These are phyloP conservation scores for Candida gorgasii DNA, from an alignment of 805 yeast genomes.

Conservation along the genomic window DNA sequence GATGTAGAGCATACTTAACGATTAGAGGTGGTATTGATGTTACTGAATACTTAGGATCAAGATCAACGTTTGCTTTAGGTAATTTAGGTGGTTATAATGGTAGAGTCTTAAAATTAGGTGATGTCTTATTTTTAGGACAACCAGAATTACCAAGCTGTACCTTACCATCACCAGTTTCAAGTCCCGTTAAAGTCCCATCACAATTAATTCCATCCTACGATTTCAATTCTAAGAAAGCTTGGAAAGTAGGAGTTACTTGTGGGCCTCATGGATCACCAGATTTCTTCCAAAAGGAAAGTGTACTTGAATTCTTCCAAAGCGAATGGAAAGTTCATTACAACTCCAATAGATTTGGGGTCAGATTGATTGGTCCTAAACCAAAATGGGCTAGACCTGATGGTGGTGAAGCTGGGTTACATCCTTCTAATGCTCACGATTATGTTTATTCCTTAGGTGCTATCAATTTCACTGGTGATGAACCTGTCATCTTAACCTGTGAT, in stretches of 20 bases:
- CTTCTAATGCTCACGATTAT: slow-evolving; percentile 97
- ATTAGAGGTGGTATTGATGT: slow-evolving; percentile 93
- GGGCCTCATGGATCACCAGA: slow-evolving; percentile 99
- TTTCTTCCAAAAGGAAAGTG: slow-evolving; percentile 76
- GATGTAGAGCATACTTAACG: slow-evolving; percentile 89
- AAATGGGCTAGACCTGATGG: slow-evolving; percentile 96
- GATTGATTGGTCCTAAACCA: slow-evolving; percentile 94
- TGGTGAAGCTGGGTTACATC: slow-evolving; percentile 97
- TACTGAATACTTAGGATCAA: slow-evolving; percentile 90
- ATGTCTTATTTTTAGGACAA: slow-evolving; percentile 83
- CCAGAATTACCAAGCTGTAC: slow-evolving; percentile 67
- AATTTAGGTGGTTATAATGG: slow-evolving; percentile 94
- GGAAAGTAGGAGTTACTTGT: slow-evolving; percentile 91
- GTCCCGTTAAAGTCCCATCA: slow-evolving; percentile 59
- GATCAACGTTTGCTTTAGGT: slow-evolving; percentile 94
- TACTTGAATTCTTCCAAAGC: slow-evolving; percentile 69
- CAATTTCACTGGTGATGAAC: slow-evolving; percentile 98
- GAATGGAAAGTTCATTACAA: slow-evolving; percentile 96
- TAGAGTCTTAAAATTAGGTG: slow-evolving; percentile 87
- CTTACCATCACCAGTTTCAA: slow-evolving; percentile 70
- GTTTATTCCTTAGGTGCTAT: slow-evolving; percentile 96
- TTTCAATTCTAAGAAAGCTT: slow-evolving; percentile 43
- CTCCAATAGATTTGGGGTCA: slow-evolving; percentile 94
- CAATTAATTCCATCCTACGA: slow-evolving; percentile 55
- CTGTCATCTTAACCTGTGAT: slow-evolving; percentile 94